Evolutionary conservation across 2,329 filamentous ascomycete genomes (phyloP).

Genomic region (Cyphellophora attinorum): DNA sequence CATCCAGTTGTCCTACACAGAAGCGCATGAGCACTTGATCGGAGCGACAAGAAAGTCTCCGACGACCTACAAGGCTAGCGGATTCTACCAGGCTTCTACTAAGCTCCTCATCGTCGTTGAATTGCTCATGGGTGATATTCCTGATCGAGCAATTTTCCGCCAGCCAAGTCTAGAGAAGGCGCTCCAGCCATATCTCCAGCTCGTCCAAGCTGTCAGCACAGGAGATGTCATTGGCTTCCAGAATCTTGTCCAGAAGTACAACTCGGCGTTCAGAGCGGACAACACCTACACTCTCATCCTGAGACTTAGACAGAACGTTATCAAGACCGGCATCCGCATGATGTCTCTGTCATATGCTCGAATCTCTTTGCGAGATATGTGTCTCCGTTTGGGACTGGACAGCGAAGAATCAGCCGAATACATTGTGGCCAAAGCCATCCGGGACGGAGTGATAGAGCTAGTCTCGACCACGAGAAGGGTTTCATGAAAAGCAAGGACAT

Average conservation of each 20-base stretch:
- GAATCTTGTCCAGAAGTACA: slow-evolving; percentile 71
- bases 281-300: slow-evolving; percentile 93
- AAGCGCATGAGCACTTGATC: slow-evolving; percentile 87
- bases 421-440: slow-evolving; percentile 96
- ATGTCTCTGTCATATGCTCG: slow-evolving; percentile 97
- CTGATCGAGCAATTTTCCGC: slow-evolving; percentile 88
- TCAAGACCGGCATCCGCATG: slow-evolving; percentile 98
- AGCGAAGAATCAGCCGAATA: slow-evolving; percentile 98
- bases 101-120: slow-evolving; percentile 97
- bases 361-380: slow-evolving; percentile 94
- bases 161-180: slow-evolving; percentile 78
- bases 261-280: slow-evolving; percentile 79
- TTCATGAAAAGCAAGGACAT: slow-evolving; percentile 99
- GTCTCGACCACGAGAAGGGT: slow-evolving; percentile 82
- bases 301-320: slow-evolving; percentile 92
- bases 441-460: slow-evolving; percentile 96
- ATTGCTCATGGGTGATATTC: slow-evolving; percentile 96
- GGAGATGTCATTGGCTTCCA: slow-evolving; percentile 92
- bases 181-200: slow-evolving; percentile 82
- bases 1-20: slow-evolving; percentile 93
- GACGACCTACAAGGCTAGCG: slow-evolving; percentile 75
- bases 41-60: slow-evolving; percentile 93
- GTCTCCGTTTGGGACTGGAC: slow-evolving; percentile 83
- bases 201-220: slow-evolving; percentile 93
- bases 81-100: slow-evolving; percentile 91